Evolutionary conservation across 495 filamentous ascomycete genomes (phyloP).

Genomic region (Aspergillus biplanus): DNA sequence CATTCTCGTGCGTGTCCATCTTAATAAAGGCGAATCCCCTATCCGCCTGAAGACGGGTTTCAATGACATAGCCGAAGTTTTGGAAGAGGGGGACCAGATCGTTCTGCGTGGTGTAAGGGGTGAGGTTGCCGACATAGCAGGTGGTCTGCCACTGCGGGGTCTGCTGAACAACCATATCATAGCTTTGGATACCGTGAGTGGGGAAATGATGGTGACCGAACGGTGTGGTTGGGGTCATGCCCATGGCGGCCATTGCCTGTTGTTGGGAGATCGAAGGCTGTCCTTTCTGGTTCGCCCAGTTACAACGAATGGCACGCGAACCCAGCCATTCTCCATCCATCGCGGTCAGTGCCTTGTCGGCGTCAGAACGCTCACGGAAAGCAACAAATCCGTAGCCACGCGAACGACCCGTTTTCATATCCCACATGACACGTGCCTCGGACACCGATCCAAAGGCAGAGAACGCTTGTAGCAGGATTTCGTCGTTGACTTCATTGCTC

Average conservation of each 20-base stretch:
- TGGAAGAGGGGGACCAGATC: slow-evolving; percentile 96
- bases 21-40: slow-evolving; percentile 99
- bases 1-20: slow-evolving; percentile 98
- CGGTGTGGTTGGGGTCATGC: slow-evolving; percentile 96
- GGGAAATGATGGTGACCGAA: slow-evolving; percentile 98
- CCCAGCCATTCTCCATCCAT: slow-evolving; percentile 99
- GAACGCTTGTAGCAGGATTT: slow-evolving; percentile 92
- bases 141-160: slow-evolving; percentile 99
- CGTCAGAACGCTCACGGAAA: slow-evolving; percentile 91
- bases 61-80: slow-evolving; percentile 96
- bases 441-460: slow-evolving; percentile 95
- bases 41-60: slow-evolving; percentile 97
- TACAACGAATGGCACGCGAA: slow-evolving; percentile 97
- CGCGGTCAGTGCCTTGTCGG: slow-evolving; percentile 92
- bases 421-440: slow-evolving; percentile 99
- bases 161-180: slow-evolving; percentile 95
- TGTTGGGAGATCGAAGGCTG: slow-evolving; percentile 98
- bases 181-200: slow-evolving; percentile 94
- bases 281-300: slow-evolving; percentile 99
- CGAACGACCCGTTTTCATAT: slow-evolving; percentile 99
- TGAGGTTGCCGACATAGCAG: slow-evolving; percentile 97
- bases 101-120: slow-evolving; percentile 95
- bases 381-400: slow-evolving; percentile 98
- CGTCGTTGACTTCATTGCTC: slow-evolving; percentile 98
- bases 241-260: slow-evolving; percentile 95